Conservation (phyloP, 1,284 basidiomycete genomes). For the Quambalaria eucalypti region DNA sequence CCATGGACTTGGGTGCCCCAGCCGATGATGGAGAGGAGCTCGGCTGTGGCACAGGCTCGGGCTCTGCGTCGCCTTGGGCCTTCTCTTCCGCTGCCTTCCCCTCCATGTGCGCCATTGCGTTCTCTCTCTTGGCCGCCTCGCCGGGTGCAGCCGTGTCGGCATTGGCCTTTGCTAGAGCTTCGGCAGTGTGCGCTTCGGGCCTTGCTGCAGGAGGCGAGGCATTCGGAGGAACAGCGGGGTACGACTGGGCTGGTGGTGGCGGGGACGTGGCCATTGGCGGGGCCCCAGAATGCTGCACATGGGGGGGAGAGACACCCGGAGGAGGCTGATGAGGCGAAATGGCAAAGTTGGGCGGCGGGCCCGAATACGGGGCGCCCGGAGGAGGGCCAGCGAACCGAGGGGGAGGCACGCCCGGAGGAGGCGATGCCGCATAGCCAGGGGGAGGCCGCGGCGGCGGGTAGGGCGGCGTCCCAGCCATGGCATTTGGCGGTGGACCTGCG, state of each 20-base stretch:
- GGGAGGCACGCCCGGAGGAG: background rate
- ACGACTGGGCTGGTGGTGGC: conserved; percentile 6
- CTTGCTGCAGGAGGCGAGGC: conserved; percentile 3
- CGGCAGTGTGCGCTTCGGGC: conserved; percentile 8
- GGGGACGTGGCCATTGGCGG: no score
- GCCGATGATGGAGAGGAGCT: background rate
- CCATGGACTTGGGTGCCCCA: conserved; percentile 7
- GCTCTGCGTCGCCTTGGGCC: background rate
- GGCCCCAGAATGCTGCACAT: no score
- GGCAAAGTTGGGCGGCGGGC: background rate
- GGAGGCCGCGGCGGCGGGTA: background rate
- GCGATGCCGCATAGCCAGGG: background rate
- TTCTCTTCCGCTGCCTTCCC: background rate
- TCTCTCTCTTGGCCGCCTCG: conserved; percentile 1
- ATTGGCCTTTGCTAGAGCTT: conserved; percentile 6
- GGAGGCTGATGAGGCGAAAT: background rate
- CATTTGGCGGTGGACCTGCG: background rate
- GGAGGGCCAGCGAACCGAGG: background rate
- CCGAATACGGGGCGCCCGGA: background rate
- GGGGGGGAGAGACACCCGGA: background rate
- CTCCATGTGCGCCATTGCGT: background rate
- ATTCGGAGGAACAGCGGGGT: conserved; percentile 3
- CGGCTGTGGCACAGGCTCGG: conserved; percentile 5
- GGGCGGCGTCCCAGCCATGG: background rate
- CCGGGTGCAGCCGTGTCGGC: background rate